A percentile compares a stretch with the other conserved stretches of the same genome.
phyloP scores from a whole-genome alignment of 805 yeast genomes.

The Metschnikowia aberdeeniae region DNA sequence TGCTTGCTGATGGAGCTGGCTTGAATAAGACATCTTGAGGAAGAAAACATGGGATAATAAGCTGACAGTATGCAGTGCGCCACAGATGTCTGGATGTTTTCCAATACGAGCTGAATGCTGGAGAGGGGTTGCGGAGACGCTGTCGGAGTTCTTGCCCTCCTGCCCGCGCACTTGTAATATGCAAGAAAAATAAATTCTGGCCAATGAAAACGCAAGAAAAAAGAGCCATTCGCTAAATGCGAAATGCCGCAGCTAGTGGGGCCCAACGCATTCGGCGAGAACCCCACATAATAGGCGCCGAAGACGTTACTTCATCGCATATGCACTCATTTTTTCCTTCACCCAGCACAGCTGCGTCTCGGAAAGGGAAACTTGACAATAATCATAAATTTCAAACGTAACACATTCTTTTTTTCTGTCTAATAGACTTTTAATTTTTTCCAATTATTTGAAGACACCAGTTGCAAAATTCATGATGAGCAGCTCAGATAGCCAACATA shows the following conservation, averaged over 20 bases:
- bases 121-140: neutral
- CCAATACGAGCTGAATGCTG: neutral
- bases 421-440: neutral
- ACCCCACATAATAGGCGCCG: neutral
- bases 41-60: conserved; percentile 2
- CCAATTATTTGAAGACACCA: too few species aligned
- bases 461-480: neutral
- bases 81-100: neutral
- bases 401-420: neutral
- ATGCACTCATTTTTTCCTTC: conserved; percentile 2
- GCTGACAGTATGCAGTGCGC: neutral
- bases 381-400: neutral
- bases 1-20: conserved; percentile 4
- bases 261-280: neutral
- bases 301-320: neutral
- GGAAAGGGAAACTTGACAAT: neutral
- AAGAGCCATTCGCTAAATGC: neutral
- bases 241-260: neutral
- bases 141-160: neutral
- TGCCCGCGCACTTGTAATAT: neutral
- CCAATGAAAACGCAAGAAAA: neutral
- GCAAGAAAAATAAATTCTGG: neutral
- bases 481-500: conserved; percentile 2
- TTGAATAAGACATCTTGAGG: conserved; percentile 4
- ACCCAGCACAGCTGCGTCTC: neutral